phyloP scores from a whole-genome alignment of 31 red algal species.

The Porphyra umbilicalis region DNA sequence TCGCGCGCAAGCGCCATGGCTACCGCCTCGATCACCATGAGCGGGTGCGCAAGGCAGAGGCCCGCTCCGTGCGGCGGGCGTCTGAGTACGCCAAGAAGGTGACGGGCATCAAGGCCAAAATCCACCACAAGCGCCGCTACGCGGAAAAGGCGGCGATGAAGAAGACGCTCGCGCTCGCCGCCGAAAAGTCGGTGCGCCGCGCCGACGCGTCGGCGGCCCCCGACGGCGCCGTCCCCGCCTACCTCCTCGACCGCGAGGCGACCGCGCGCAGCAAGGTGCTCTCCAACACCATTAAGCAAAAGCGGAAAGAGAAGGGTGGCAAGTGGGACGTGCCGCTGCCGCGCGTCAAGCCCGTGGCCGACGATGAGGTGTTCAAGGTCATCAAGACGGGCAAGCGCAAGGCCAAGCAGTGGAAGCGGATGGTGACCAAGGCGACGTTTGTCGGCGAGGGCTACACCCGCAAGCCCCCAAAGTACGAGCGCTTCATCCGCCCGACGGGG shows the following conservation, averaged over 20 bases:
- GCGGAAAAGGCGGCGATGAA: constrained; percentile 90
- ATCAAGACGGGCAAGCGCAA: constrained; percentile 93
- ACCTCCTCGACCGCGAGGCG: constrained; percentile 88
- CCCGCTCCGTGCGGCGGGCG: constrained; percentile 42
- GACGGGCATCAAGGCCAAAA: constrained; percentile 89
- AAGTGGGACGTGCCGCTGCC: constrained; percentile 98
- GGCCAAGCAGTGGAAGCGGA: constrained; percentile 95
- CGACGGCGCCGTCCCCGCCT: constrained; percentile 78
- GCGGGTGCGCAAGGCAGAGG: constrained; percentile 72
- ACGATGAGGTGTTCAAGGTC: constrained; percentile 98
- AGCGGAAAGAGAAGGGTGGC: constrained; percentile 96
- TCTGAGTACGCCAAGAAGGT: constrained; percentile 40
- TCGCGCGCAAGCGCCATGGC: constrained; percentile 87
- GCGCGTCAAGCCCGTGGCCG: constrained; percentile 79
- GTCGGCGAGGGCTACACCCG: constrained; percentile 94
- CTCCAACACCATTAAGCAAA: constrained; percentile 94
- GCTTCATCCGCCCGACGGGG: constrained; percentile 96
- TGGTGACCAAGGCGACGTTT: constrained; percentile 95
- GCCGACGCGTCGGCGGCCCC: constrained; percentile 20
- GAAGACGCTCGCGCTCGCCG: constrained; percentile 69
- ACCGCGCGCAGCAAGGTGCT: constrained; percentile 70
- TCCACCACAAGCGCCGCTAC: constrained; percentile 86
- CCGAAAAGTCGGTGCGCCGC: constrained; percentile 20
- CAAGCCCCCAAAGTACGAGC: constrained; percentile 94
- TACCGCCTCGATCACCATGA: constrained; percentile 79